Percentiles rank a stretch among this genome's conserved stretches.
phyloP scores from a whole-genome alignment of 2,329 filamentous ascomycete genomes.

The Verticillium albo-atrum region DNA sequence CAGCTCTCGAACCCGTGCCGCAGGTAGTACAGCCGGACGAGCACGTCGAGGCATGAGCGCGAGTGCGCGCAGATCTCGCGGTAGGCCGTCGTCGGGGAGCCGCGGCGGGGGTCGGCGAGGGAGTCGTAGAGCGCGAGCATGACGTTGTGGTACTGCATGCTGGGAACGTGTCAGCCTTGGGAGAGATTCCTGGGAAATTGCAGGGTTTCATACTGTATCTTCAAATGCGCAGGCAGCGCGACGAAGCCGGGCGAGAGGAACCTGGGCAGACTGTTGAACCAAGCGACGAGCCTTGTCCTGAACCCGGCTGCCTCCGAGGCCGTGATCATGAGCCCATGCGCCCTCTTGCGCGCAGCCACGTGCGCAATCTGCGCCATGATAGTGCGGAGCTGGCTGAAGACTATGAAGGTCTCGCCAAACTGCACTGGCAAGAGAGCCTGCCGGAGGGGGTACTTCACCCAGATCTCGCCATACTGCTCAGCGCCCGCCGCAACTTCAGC shows the following conservation, averaged over 20 bases:
- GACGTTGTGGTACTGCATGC: conserved; percentile 31
- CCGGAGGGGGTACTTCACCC: conserved; percentile 27
- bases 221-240: conserved; percentile 26
- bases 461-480: conserved; percentile 28
- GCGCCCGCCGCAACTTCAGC: conserved; percentile 19
- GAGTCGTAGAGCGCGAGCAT: conserved; percentile 25
- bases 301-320: conserved; percentile 16
- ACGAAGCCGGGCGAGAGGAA: conserved; percentile 20
- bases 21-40: conserved; percentile 23
- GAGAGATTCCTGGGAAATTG: not conserved
- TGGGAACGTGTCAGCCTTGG: conserved; percentile 10
- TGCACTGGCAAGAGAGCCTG: conserved; percentile 13
- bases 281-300: conserved; percentile 14
- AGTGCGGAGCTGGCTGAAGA: conserved; percentile 19
- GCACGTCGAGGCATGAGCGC: conserved; percentile 16
- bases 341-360: not conserved
- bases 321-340: conserved; percentile 7
- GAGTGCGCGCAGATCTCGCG: conserved; percentile 4
- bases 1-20: conserved; percentile 22
- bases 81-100: not conserved
- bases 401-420: conserved; percentile 22
- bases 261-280: conserved; percentile 20
- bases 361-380: conserved; percentile 27
- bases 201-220: conserved; percentile 24
- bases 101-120: conserved; percentile 4